phyloP scores from a whole-genome alignment of 805 yeast species.

The Scheffersomyces amazonensis region DNA sequence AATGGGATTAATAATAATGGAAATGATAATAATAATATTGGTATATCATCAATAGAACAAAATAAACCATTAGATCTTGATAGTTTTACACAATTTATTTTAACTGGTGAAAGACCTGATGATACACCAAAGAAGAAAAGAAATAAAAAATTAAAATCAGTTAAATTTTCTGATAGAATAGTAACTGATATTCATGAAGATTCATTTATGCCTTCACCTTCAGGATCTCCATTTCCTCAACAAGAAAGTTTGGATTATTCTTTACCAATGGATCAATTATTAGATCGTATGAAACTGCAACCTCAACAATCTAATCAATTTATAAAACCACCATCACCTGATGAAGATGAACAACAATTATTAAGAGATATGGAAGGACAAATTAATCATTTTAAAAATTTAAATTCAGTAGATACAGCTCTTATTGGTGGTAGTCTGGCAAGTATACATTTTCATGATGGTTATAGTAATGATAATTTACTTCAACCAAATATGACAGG shows the following conservation, averaged over 20 bases:
- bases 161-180: constrained; percentile 70
- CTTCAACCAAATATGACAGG: constrained; percentile 46
- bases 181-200: constrained; percentile 42
- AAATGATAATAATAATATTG: not conserved
- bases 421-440: constrained; percentile 69
- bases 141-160: constrained; percentile 52
- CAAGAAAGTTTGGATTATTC: constrained; percentile 49
- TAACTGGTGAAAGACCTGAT: constrained; percentile 75
- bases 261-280: constrained; percentile 74
- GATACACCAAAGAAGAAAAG: constrained; percentile 36
- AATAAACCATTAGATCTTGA: constrained; percentile 67
- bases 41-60: not conserved
- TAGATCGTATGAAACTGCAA: constrained; percentile 37
- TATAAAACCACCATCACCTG: constrained; percentile 12
- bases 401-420: constrained; percentile 71
- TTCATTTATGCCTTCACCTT: constrained; percentile 13
- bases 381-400: constrained; percentile 67
- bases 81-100: constrained; percentile 75
- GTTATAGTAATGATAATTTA: constrained; percentile 13
- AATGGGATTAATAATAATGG: constrained; percentile 1
- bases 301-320: constrained; percentile 8
- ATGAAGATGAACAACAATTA: constrained; percentile 68
- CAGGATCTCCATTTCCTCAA: constrained; percentile 19
- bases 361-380: constrained; percentile 73
- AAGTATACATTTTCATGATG: constrained; percentile 36